A percentile compares a stretch with the other conserved stretches of the same genome.
Conservation (phyloP, 2,329 filamentous ascomycete genomes). For the Coniochaeta sp. region DNA sequence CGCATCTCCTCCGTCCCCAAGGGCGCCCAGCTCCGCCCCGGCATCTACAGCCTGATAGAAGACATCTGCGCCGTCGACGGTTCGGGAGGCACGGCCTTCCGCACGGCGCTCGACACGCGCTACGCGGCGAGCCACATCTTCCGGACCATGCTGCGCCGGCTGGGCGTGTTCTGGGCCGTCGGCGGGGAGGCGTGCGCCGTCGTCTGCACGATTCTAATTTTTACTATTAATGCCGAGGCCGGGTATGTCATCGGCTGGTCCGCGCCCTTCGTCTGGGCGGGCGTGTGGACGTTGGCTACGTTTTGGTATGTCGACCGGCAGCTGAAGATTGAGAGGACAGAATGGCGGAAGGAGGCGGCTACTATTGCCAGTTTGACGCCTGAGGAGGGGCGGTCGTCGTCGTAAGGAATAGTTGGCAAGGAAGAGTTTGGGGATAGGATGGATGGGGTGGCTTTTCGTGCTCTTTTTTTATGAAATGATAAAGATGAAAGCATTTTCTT, state of each 20-base stretch:
- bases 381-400: not conserved
- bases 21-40: slow-evolving; percentile 51
- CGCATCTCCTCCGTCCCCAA: slow-evolving; percentile 58
- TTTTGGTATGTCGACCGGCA: slow-evolving; percentile 18
- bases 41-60: slow-evolving; percentile 59
- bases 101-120: slow-evolving; percentile 40
- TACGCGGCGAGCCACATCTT: slow-evolving; percentile 49
- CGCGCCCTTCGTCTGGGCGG: slow-evolving; percentile 17
- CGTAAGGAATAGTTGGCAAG: too few relatives aligned
- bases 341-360: slow-evolving; percentile 18
- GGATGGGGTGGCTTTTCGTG: too few relatives aligned
- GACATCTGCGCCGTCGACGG: slow-evolving; percentile 63
- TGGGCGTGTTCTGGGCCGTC: slow-evolving; percentile 51
- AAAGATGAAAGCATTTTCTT: not conserved
- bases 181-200: slow-evolving; percentile 39
- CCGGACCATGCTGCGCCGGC: slow-evolving; percentile 42
- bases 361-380: not conserved
- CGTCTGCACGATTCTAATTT: slow-evolving; percentile 35
- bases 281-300: slow-evolving; percentile 16
- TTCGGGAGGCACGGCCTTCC: slow-evolving; percentile 46
- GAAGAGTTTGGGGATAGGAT: too few relatives aligned
- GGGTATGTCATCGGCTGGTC: slow-evolving; percentile 17
- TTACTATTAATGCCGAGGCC: slow-evolving; percentile 14
- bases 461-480: not conserved
- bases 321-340: slow-evolving; percentile 16